phyloP scores from a whole-genome alignment of 257 asterid genomes.

The Plectranthus barbatus region DNA sequence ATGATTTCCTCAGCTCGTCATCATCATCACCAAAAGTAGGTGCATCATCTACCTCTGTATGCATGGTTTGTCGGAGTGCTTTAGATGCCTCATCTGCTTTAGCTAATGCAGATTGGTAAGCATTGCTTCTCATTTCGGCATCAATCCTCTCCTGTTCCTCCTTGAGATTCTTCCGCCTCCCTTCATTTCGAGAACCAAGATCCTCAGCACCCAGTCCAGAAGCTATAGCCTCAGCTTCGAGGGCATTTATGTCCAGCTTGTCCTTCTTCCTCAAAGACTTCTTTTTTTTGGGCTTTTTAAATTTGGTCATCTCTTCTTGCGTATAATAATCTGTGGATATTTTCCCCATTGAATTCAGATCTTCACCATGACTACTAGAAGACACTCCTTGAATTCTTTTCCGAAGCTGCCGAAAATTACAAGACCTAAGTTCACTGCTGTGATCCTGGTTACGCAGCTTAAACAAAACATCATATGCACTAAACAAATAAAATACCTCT shows the following conservation, averaged over 20 bases:
- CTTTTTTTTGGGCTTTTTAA: conserved; percentile 92
- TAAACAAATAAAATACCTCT: conserved; percentile 43
- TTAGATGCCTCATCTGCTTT: conserved; percentile 93
- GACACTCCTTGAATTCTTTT: conserved; percentile 72
- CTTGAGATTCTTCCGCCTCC: conserved; percentile 55
- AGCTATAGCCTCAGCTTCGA: conserved; percentile 90
- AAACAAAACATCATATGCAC: conserved; percentile 6
- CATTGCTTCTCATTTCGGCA: conserved; percentile 67
- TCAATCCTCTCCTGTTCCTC: conserved; percentile 75
- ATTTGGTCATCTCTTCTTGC: conserved; percentile 80
- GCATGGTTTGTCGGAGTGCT: conserved; percentile 47
- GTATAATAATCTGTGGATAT: conserved; percentile 70
- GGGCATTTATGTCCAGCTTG: conserved; percentile 73
- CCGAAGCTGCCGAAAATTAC: conserved; percentile 58
- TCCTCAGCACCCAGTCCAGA: conserved; percentile 83
- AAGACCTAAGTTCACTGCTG: conserved; percentile 10
- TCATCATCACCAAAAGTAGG: conserved; percentile 79
- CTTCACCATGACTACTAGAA: conserved; percentile 37
- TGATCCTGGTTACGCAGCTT: background rate
- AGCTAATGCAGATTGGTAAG: conserved; percentile 68
- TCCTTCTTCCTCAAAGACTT: conserved; percentile 87
- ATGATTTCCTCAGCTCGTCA: conserved; percentile 78
- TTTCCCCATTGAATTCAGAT: conserved; percentile 55
- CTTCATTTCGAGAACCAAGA: conserved; percentile 78
- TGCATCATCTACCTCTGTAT: conserved; percentile 53